Percentiles rank a stretch among this genome's conserved stretches.
Evolutionary conservation across 495 filamentous ascomycete species (phyloP).

Genomic region (Talaromyces wortmannii): DNA sequence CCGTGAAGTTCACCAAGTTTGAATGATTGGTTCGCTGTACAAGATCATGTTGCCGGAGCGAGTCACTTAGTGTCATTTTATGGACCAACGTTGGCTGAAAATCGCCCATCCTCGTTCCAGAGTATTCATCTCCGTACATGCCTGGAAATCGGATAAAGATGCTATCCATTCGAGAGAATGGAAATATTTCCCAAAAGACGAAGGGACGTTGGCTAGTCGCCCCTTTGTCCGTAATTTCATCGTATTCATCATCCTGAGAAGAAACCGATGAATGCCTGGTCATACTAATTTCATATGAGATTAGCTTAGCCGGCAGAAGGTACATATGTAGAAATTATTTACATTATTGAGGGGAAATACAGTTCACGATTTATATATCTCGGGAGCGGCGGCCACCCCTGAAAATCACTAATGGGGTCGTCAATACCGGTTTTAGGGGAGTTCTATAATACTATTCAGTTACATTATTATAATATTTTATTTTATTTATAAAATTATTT

Average conservation of each 20-base stretch:
- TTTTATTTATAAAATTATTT: background rate
- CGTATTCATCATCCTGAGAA: background rate
- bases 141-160: background rate
- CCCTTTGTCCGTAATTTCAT: background rate
- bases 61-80: background rate
- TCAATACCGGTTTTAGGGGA: too few species aligned
- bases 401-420: background rate
- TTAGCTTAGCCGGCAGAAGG: slow-evolving; percentile 1
- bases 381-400: background rate
- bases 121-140: background rate
- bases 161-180: background rate
- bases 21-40: background rate
- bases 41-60: background rate
- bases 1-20: slow-evolving; percentile 1
- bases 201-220: background rate
- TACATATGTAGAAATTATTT: background rate
- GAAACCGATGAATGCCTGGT: background rate
- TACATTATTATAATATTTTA: background rate
- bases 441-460: background rate
- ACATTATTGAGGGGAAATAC: slow-evolving; percentile 1
- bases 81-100: background rate
- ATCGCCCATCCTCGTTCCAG: background rate
- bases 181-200: background rate
- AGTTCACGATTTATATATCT: slow-evolving; percentile 2
- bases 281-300: background rate